Evolutionary conservation across 2,329 filamentous ascomycete genomes (phyloP).

Genomic region (Epichloe baconii): DNA sequence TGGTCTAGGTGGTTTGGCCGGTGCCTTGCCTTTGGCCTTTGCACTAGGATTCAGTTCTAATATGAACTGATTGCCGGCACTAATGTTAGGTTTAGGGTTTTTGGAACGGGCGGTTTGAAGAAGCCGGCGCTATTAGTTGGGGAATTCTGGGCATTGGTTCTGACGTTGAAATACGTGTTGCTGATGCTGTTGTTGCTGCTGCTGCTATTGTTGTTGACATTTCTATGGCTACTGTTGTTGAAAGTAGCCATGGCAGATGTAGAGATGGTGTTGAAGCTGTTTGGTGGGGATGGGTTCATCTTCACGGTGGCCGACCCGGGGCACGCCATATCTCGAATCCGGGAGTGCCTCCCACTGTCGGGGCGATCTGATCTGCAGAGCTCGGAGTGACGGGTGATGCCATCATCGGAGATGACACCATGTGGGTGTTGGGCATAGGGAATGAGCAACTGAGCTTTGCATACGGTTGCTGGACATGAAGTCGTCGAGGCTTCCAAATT

Average conservation of each 20-base stretch:
- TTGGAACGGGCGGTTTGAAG: conserved; percentile 26
- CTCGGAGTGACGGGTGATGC: conserved; percentile 10
- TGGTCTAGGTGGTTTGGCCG: conserved; percentile 20
- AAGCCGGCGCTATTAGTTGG: conserved; percentile 11
- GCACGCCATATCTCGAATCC: conserved; percentile 26
- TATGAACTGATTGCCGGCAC: conserved; percentile 22
- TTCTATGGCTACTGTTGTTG: neutral
- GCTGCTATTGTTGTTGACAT: neutral
- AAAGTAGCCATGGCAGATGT: neutral
- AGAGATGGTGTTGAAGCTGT: conserved; percentile 9
- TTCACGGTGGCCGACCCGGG: conserved; percentile 15
- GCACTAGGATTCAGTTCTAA: conserved; percentile 21
- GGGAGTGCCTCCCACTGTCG: conserved; percentile 19
- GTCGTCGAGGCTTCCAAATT: conserved; percentile 21
- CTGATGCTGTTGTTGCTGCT: neutral
- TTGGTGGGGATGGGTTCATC: conserved; percentile 13
- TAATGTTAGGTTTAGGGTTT: conserved; percentile 26
- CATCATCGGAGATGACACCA: conserved; percentile 12
- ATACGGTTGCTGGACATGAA: conserved; percentile 19
- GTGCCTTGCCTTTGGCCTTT: conserved; percentile 22
- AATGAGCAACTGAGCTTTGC: conserved; percentile 13
- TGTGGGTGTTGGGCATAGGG: conserved; percentile 11
- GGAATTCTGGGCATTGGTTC: neutral
- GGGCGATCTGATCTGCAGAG: conserved; percentile 8
- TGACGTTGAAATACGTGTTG: too few relatives aligned